Evolutionary conservation across 1,284 basidiomycete species (phyloP).

Genomic region (Cutaneotrichosporon spelunceum): DNA sequence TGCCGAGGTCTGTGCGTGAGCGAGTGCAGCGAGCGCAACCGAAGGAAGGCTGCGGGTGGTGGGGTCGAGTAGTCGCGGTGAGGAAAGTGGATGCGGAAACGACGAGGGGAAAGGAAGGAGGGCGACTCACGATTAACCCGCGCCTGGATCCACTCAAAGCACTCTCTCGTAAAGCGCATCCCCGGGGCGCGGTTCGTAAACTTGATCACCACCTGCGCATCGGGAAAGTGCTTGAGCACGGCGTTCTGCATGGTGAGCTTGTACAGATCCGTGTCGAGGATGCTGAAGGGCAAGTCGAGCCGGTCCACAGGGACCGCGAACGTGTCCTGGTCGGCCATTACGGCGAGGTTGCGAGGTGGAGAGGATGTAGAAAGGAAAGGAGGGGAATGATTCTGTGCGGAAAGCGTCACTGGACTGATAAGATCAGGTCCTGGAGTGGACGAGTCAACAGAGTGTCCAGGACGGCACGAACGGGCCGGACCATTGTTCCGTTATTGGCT

Average conservation of each 20-base stretch:
- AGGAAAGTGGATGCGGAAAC: no score
- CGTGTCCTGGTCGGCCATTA: constrained; percentile 1
- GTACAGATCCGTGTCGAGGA: constrained; percentile 95
- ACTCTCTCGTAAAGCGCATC: constrained; percentile 67
- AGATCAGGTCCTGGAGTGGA: no score
- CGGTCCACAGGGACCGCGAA: constrained; percentile 23
- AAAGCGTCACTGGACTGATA: no score
- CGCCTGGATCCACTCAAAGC: constrained; percentile 64
- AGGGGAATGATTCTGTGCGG: no score
- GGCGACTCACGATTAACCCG: constrained; percentile 64
- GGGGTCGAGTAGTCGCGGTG: no score
- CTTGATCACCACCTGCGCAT: constrained; percentile 60
- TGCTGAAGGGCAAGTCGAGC: constrained; percentile 57
- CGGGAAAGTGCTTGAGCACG: constrained; percentile 73
- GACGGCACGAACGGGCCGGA: no score
- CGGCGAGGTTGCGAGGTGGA: not conserved
- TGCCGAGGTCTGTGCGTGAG: constrained; percentile 60
- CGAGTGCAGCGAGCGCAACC: not conserved
- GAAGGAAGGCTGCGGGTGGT: no score
- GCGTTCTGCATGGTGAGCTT: constrained; percentile 99
- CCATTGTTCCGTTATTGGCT: no score
- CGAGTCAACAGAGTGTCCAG: no score
- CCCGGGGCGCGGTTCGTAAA: constrained; percentile 80
- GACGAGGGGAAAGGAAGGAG: no score
- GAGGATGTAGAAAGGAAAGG: not conserved